These are phyloP conservation scores for Pisolithus microcarpus DNA, from an alignment of 768 basidiomycete genomes.

Conservation along the genomic window DNA sequence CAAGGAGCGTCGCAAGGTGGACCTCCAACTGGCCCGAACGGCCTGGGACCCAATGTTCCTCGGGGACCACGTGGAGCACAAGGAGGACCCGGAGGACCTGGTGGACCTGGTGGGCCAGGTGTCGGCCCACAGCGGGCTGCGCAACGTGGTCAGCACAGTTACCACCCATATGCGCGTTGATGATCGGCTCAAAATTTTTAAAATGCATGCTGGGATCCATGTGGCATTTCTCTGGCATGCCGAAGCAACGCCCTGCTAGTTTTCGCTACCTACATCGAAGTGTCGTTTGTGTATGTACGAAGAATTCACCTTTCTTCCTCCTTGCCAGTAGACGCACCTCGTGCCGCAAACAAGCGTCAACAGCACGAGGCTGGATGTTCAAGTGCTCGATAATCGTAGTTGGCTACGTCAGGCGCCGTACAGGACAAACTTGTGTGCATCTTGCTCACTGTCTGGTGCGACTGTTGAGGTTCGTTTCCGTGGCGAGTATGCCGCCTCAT, in stretches of 20 bases:
- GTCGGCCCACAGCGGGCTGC: constrained; percentile 68
- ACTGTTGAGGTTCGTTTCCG: neutral
- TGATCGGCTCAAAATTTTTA: constrained; percentile 10
- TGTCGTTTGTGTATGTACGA: too few species aligned
- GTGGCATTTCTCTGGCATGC: neutral
- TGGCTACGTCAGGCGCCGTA: neutral
- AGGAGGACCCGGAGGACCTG: constrained; percentile 42
- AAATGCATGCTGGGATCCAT: constrained; percentile 8
- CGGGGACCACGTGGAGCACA: constrained; percentile 57
- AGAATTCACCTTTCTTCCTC: too few species aligned
- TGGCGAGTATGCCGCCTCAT: constrained; percentile 37
- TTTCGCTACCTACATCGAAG: neutral
- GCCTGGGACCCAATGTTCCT: constrained; percentile 53
- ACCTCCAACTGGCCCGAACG: constrained; percentile 30
- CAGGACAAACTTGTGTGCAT: neutral
- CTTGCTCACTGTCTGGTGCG: neutral
- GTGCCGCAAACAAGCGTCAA: constrained; percentile 2
- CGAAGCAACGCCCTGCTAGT: neutral
- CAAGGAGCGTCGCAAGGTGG: constrained; percentile 34
- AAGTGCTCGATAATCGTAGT: too few species aligned
- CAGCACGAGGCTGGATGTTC: neutral
- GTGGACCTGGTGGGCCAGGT: constrained; percentile 43
- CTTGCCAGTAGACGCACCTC: neutral
- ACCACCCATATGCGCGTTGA: constrained; percentile 77
- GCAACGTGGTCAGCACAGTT: constrained; percentile 72